Base-by-base conservation (phyloP, 2,329 filamentous ascomycete genomes). In the Claviceps africana region DNA sequence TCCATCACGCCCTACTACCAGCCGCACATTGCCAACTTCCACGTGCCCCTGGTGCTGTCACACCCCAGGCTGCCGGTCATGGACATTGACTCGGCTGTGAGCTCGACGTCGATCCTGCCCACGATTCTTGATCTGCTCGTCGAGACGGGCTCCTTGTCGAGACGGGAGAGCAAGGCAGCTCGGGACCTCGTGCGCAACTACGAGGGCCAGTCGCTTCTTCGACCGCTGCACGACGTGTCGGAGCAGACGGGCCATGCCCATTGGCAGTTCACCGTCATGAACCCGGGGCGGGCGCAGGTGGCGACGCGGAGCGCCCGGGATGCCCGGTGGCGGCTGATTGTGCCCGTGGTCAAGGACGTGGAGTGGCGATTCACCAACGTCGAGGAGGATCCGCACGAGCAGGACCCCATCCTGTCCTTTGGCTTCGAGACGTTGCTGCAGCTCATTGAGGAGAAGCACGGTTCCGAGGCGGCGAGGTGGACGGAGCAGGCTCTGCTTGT, bases 171-270 rank as follows among this genome's bases (percentile, higher is more conserved):
- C 17, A 48, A 51, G 9, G 62, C 61, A 11, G 63, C 63, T 0
- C 55, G 49, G 2, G 64, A 67, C 28, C 57, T 68, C 9, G 54
- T 64, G 1, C 57, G 59, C 42, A 66, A 67, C 48, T 68, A 66
- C 44, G 65, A 68, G 45, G 65, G 65, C 8, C 64, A 67, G 50
- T 67, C 65, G 0, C 59, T 68, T 1, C 61, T 68, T 39, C 64
- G 65, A 11, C 63, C 64, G 0, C 60, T 62, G 37, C 60, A 59
- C 48, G 58, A 53, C 1, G 28, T 35, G 7, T 60, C 58, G 15
- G 51, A 55, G 1, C 10, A 48, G 17, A 55, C 57, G 0, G 58
- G 62, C 2, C 50, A 61, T 25, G 51, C 53, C 19, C 56, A 60
- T 40, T 63, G 60, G 60, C 57, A 62, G 15, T 60, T 57, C 50